These are phyloP conservation scores for Dendrobium officinale DNA, from an alignment of 106 monocot species.

Conservation along the genomic window DNA sequence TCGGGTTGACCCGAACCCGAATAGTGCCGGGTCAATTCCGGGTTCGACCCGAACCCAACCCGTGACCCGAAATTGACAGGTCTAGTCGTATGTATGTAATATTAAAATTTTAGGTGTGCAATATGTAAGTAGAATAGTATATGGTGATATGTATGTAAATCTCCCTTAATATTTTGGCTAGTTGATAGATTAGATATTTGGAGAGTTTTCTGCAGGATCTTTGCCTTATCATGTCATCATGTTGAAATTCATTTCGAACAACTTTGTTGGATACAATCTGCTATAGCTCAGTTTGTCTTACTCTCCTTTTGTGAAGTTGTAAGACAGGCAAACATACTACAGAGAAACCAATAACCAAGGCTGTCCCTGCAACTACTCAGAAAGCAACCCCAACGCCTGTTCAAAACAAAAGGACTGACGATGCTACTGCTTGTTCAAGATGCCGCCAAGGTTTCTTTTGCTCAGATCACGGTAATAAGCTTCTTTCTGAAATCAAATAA, in stretches of 20 bases:
- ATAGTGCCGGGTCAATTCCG: too few species aligned
- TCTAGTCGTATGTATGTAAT: too few species aligned
- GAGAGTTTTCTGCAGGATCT: not conserved
- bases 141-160: too few species aligned
- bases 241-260: not conserved
- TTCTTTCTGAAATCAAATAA: not conserved
- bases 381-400: conserved; percentile 23
- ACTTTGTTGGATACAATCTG: not conserved
- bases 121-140: too few species aligned
- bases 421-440: conserved; percentile 46
- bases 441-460: conserved; percentile 97
- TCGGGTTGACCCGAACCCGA: too few species aligned
- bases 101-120: too few species aligned
- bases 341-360: conserved; percentile 69
- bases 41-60: too few species aligned
- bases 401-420: conserved; percentile 26
- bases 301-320: conserved; percentile 42
- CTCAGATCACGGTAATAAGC: conserved; percentile 79
- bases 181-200: not conserved
- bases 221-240: not conserved
- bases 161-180: not conserved
- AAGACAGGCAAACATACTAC: conserved; percentile 88
- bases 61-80: too few species aligned
- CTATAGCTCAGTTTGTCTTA: not conserved
- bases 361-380: conserved; percentile 24